Conservation (phyloP, 306 rosid genomes). For the Leucaena leucocephala region DNA sequence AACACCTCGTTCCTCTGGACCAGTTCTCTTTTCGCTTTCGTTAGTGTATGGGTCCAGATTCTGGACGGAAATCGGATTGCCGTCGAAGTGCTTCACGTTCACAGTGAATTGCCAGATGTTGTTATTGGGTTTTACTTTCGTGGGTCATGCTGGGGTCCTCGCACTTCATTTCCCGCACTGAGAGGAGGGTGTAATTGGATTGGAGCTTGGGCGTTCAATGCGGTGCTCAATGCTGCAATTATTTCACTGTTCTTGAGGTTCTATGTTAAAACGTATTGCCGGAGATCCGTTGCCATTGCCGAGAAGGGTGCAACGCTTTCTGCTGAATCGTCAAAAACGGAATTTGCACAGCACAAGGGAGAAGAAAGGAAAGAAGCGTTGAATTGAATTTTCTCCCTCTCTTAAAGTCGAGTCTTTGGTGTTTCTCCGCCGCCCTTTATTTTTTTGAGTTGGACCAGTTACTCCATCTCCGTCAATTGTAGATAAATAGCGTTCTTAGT, state of each 20-base stretch:
- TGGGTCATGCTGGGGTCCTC: conserved; percentile 65
- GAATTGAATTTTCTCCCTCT: too few relatives aligned
- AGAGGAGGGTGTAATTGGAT: conserved; percentile 88
- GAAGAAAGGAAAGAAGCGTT: neutral
- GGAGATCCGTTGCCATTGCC: neutral
- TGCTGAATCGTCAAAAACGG: neutral
- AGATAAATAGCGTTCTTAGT: neutral
- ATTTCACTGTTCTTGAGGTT: conserved; percentile 56
- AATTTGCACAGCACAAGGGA: neutral
- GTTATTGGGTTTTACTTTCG: conserved; percentile 52
- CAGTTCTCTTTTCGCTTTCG: too few relatives aligned
- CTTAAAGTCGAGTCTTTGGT: neutral
- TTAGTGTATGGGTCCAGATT: conserved; percentile 66
- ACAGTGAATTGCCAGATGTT: conserved; percentile 48
- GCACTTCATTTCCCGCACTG: conserved; percentile 51
- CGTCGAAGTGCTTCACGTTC: conserved; percentile 41
- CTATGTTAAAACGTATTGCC: conserved; percentile 37
- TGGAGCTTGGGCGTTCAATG: conserved; percentile 73
- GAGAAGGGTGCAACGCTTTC: neutral
- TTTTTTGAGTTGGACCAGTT: too few relatives aligned
- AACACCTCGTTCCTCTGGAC: too few relatives aligned
- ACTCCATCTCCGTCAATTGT: neutral
- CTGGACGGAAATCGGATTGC: conserved; percentile 59
- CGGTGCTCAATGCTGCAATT: conserved; percentile 55
- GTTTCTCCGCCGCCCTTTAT: too few relatives aligned